Base-by-base conservation (phyloP, 2,329 filamentous ascomycete species). In the Knoxdaviesia capensis region DNA sequence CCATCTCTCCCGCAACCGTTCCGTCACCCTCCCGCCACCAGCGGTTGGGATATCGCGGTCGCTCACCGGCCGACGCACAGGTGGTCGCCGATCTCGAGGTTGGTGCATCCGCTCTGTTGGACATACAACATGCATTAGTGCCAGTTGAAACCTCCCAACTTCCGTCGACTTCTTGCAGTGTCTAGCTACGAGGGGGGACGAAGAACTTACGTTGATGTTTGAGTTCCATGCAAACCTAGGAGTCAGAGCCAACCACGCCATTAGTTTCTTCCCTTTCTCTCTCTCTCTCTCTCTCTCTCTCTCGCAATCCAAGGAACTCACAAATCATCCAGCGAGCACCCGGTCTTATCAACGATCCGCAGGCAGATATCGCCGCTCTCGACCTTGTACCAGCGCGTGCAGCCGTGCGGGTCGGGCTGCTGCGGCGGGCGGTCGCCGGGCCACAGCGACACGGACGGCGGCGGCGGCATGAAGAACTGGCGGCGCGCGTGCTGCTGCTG, bases 361-460 rank as follows among this genome's bases (percentile, higher is more conserved):
- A 41, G 34, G 39, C 44, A 45, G n/a, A 42, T 45, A 32, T 45
- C 41, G 11, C 41, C 41, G 5, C n/a, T 7, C 35, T 45, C 20
- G 11, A 45, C 34, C 30, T 41, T 11, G 30, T 45, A 43, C 44
- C 44, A 45, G 9, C 39, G 41, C 10, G 41, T 40, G 39, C 44
- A 20, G 20, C 20, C 20, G 20, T 20, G 20, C 20, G 20, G 20
- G 20, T 20, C 20, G 20, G 20, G 20, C 20, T 3, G 20, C 20
- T 20, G 20, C 20, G 20, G 20, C 20, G 20, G 20, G 2, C 20
- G 20, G 20, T 20, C 20, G 20, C 20, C 20, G 20, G 20, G 20
- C 20, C 20, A 20, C 20, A 20, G 20, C 20, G 20, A 20, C 20
- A 20, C 20, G 20, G 20, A 20, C 20, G 20, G 20, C 20, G 20